Evolutionary conservation across 2,329 filamentous ascomycete genomes (phyloP), one percentile per base, ranked within the genome.

Genomic region (Huntiella decipiens): DNA sequence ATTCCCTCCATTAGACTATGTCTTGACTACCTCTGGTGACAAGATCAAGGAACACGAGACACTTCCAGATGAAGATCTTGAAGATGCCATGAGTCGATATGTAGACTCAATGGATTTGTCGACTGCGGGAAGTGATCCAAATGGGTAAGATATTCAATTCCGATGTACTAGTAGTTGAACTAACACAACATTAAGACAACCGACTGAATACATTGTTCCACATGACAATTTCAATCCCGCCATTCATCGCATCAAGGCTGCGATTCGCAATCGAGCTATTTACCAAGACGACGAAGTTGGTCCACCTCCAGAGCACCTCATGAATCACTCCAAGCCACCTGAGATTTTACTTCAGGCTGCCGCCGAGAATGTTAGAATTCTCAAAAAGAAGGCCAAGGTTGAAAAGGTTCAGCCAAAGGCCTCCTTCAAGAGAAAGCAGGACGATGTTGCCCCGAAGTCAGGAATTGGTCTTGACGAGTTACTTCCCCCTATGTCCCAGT

Each of bases 31-130:
- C n/a, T 85, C 78, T 8, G 88, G 88, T 1, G 82, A 83, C 52
- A 71, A 73, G 6, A 65, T 95, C 42, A 82, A 74, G 10, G 77
- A 88, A 54, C 87, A 98, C 53, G 79, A 84, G 33, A 78, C 92
- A 50, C 66, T 98, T 2, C 91, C 91, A 0, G 78, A 67, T 7
- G 70, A 82, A 2, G 74, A 82, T 31, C 68, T 98, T 17, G 70
- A 74, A 45, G 65, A 79, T 42, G 80, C 85, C 1, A 96, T 98
- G 87, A 80, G 78, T 58, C 76, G 84, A 52, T 96, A 88, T 54
- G 85, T 98, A 5, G 85, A 96, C 58, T 76, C 74, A 5, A 94
- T 98, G 88, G 87, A 95, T 55, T 65, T 98, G 2, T 80, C 79
- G 1, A 68, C 60, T 0, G 76, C 79, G 55, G 79, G 70, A 7